phyloP scores from a whole-genome alignment of 768 basidiomycete species.

The Crassisporium funariophilum region DNA sequence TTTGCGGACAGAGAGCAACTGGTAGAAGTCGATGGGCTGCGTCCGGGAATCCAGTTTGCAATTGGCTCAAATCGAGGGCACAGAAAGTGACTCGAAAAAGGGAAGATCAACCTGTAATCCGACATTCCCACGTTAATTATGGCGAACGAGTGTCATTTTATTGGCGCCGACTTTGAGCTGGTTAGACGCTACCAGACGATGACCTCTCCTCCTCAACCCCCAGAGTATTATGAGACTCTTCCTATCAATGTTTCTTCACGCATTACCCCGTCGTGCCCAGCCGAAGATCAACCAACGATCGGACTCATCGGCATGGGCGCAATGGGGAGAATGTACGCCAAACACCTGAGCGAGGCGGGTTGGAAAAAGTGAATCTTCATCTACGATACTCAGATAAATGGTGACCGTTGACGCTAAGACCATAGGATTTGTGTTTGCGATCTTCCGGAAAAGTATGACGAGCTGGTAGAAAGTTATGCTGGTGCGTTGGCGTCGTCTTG shows the following conservation, averaged over 20 bases:
- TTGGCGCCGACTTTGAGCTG: no score
- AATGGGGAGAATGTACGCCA: constrained; percentile 96
- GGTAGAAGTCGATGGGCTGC: constrained; percentile 54
- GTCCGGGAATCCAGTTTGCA: constrained; percentile 22
- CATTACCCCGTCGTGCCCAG: constrained; percentile 34
- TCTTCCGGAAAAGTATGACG: constrained; percentile 69
- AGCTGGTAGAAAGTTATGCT: constrained; percentile 59
- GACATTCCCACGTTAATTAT: background rate
- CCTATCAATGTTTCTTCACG: constrained; percentile 32
- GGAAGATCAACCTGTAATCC: background rate
- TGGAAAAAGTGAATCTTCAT: constrained; percentile 71
- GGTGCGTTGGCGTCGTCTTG: constrained; percentile 47
- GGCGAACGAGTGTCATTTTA: constrained; percentile 12
- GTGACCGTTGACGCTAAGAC: background rate
- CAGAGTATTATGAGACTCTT: constrained; percentile 44
- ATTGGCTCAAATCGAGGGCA: no score
- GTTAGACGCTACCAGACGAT: no score
- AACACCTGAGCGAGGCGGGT: constrained; percentile 72
- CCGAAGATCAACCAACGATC: constrained; percentile 66
- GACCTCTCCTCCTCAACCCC: constrained; percentile 78
- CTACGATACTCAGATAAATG: constrained; percentile 2
- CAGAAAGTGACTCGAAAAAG: no score
- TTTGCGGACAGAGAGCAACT: constrained; percentile 52
- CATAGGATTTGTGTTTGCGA: constrained; percentile 90
- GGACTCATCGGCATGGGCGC: constrained; percentile 97